Base-by-base conservation (phyloP, 1,284 basidiomycete species). In the Sporisorium graminicola region DNA sequence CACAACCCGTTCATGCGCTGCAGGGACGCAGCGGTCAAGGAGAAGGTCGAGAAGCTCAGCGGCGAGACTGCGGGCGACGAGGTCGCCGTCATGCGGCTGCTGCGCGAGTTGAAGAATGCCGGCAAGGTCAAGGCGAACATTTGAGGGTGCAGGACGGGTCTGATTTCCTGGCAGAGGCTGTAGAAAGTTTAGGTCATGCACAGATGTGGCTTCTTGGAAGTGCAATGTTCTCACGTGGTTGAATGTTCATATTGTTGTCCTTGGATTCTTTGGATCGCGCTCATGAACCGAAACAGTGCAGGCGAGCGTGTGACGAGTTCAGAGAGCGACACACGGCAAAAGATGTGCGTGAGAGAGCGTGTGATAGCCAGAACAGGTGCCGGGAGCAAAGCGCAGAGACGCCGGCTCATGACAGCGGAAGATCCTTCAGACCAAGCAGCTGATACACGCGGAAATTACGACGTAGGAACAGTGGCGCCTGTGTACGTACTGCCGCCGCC, bases 91-190 rank as follows among this genome's bases (percentile, higher is more conserved):
- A 94, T 97, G 90, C 89, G 89, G 69, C 88, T 88, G 58, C 87
- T 98, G 54, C 88, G 95, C 57, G 90, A 91, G 60, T 88, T 91
- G 88, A 98, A 98, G 90, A 97, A 97, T 86, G 58, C 29, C 0
- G 80, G 78, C 9, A 60, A 63, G 55, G 69, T 82, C 52, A 74
- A 74, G 61, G 78, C 78, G 22, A 78, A 65, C 56, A 73, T 80
- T 20, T 82, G 35, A 73, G 37, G 16, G n/a, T n/a, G n/a, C n/a
- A n/a, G n/a, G n/a, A n/a, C n/a, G n/a, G n/a, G n/a, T n/a, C n/a
- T n/a, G n/a, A n/a, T n/a, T n/a, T n/a, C n/a, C n/a, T n/a, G n/a
- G n/a, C n/a, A n/a, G n/a, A n/a, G n/a, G n/a, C n/a, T n/a, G n/a
- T n/a, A n/a, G n/a, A n/a, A n/a, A n/a, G n/a, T n/a, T n/a, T n/a